These are phyloP conservation scores for Plasmodium gonderi DNA, from an alignment of 169 alveolate genomes.

Conservation along the genomic window DNA sequence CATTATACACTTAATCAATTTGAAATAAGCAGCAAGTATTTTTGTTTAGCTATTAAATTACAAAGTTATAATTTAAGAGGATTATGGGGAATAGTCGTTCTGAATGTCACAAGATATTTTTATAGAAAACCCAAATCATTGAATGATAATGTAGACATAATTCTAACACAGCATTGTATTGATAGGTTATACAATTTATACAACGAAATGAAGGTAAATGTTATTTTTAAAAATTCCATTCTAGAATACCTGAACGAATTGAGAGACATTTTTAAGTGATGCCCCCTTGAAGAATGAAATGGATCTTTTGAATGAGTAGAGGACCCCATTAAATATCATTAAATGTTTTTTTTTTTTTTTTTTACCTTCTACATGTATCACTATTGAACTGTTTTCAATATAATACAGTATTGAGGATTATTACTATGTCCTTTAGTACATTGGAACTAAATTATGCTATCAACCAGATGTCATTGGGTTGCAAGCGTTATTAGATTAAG, in stretches of 20 bases:
- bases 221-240: slow-evolving; percentile 29
- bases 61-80: slow-evolving; percentile 65
- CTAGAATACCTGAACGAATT: slow-evolving; percentile 36
- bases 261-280: slow-evolving; percentile 23
- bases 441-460: background rate
- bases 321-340: background rate
- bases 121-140: slow-evolving; percentile 10
- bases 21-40: slow-evolving; percentile 68
- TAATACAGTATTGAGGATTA: background rate
- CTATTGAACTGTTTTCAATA: background rate
- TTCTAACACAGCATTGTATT: slow-evolving; percentile 28
- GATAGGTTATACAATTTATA: slow-evolving; percentile 38
- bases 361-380: background rate
- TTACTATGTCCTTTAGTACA: background rate
- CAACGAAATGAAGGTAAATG: slow-evolving; percentile 8
- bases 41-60: slow-evolving; percentile 71
- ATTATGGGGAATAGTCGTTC: slow-evolving; percentile 71
- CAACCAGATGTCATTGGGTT: background rate
- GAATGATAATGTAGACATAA: slow-evolving; percentile 48
- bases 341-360: background rate
- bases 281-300: background rate
- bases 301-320: background rate
- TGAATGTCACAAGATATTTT: slow-evolving; percentile 25
- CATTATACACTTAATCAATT: slow-evolving; percentile 61
- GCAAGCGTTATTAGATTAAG: no score